A percentile compares a stretch with the other conserved stretches of the same genome.
phyloP scores from a whole-genome alignment of 371 early-diverging fungal genomes.

The Rhizopus sp. region DNA sequence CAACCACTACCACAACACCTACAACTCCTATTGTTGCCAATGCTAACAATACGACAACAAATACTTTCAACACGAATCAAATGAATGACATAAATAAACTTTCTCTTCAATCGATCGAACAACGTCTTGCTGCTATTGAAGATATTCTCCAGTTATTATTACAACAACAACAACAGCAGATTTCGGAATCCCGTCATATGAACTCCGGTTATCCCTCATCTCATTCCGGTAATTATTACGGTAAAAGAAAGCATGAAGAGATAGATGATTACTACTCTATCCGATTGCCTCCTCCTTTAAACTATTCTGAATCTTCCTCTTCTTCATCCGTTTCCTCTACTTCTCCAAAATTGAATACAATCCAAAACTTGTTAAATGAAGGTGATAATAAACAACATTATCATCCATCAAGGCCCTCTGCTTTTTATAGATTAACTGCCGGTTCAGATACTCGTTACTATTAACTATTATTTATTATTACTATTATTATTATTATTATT shows the following conservation, averaged over 20 bases:
- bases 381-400: slow-evolving; percentile 9
- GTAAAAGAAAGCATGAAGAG: slow-evolving; percentile 13
- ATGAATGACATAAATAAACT: slow-evolving; percentile 4
- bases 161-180: slow-evolving; percentile 2
- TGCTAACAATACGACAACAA: slow-evolving; percentile 1
- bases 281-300: slow-evolving; percentile 20
- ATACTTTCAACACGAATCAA: slow-evolving; percentile 2
- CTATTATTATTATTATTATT: neutral
- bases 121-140: slow-evolving; percentile 43
- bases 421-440: slow-evolving; percentile 20
- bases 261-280: slow-evolving; percentile 4
- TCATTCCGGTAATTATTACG: slow-evolving; percentile 28
- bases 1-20: neutral
- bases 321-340: slow-evolving; percentile 31
- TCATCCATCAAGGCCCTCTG: slow-evolving; percentile 12
- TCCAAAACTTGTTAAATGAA: slow-evolving; percentile 36
- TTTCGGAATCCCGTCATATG: slow-evolving; percentile 2
- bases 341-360: slow-evolving; percentile 30
- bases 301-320: slow-evolving; percentile 31
- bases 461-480: neutral
- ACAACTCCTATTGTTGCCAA: slow-evolving; percentile 5
- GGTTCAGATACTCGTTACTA: slow-evolving; percentile 5
- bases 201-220: slow-evolving; percentile 12
- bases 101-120: slow-evolving; percentile 42
- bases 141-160: slow-evolving; percentile 38